Evolutionary conservation across 2,329 filamentous ascomycete genomes (phyloP).

Genomic region (Cryphonectria japonica): DNA sequence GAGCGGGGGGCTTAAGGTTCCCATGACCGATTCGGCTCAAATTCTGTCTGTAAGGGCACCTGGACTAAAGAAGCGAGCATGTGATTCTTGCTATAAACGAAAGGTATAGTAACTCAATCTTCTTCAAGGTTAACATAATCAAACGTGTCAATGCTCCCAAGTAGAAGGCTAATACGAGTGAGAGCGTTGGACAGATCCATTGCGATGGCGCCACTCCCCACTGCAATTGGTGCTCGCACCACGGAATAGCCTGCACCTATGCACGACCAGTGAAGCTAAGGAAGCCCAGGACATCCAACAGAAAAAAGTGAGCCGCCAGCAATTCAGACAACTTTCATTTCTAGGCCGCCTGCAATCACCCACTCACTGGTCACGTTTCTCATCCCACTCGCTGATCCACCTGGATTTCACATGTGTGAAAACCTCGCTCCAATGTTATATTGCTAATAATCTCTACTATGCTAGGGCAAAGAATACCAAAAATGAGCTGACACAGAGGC

Average conservation of each 20-base stretch:
- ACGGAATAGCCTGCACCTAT: slow-evolving; percentile 52
- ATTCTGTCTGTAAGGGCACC: neutral
- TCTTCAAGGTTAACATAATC: slow-evolving; percentile 7
- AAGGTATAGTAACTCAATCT: slow-evolving; percentile 43
- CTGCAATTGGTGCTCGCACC: slow-evolving; percentile 56
- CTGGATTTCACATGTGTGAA: neutral
- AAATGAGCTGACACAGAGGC: neutral
- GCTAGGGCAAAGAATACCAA: neutral
- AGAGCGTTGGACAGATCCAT: slow-evolving; percentile 46
- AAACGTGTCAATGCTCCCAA: too few species aligned
- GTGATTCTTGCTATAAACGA: slow-evolving; percentile 53
- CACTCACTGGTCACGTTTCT: too few species aligned
- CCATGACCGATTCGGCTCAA: neutral
- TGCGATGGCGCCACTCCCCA: slow-evolving; percentile 48
- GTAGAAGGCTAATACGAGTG: neutral
- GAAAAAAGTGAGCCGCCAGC: slow-evolving; percentile 5
- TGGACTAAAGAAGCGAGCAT: slow-evolving; percentile 41
- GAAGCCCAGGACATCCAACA: neutral
- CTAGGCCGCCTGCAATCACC: too few species aligned
- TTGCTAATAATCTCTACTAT: neutral
- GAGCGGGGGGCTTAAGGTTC: neutral
- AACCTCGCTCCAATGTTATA: neutral
- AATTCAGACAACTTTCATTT: neutral
- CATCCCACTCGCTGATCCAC: too few species aligned
- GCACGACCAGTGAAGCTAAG: slow-evolving; percentile 32